phyloP scores from a whole-genome alignment of 2,329 filamentous ascomycete species.

The Arachnopeziza araneosa region DNA sequence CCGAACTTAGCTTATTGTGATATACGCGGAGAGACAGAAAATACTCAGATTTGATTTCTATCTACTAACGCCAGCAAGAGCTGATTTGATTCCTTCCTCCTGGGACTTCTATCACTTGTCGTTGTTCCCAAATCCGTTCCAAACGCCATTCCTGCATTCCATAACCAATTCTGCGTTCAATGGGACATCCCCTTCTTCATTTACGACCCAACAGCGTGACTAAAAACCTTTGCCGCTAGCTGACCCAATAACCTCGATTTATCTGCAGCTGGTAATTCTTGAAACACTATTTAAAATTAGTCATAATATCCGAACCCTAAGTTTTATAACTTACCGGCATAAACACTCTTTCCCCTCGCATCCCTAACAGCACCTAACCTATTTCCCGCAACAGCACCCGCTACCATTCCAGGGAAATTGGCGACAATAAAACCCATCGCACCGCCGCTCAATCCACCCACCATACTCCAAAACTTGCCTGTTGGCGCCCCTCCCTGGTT shows the following conservation, averaged over 20 bases:
- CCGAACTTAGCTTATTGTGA: neutral
- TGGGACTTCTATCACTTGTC: neutral
- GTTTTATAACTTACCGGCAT: constrained; percentile 44
- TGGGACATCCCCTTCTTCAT: neutral
- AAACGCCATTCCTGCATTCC: neutral
- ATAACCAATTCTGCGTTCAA: neutral
- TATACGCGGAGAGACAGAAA: too few relatives aligned
- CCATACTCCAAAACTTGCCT: constrained; percentile 75
- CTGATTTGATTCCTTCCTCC: neutral
- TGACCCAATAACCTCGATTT: constrained; percentile 76
- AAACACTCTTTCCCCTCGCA: constrained; percentile 90
- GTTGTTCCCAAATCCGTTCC: neutral
- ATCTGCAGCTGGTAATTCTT: constrained; percentile 75
- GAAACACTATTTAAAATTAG: constrained; percentile 36
- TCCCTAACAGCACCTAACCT: constrained; percentile 85
- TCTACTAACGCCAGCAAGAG: neutral
- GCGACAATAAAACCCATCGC: constrained; percentile 93
- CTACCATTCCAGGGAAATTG: constrained; percentile 83
- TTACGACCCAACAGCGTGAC: constrained; percentile 58
- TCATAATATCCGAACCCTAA: neutral
- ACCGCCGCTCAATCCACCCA: constrained; percentile 82
- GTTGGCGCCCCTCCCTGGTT: constrained; percentile 60
- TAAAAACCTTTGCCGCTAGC: constrained; percentile 81
- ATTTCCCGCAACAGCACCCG: constrained; percentile 89
- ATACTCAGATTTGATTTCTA: neutral